Conservation (phyloP, 2,329 filamentous ascomycete genomes). For the Phoma sp. region DNA sequence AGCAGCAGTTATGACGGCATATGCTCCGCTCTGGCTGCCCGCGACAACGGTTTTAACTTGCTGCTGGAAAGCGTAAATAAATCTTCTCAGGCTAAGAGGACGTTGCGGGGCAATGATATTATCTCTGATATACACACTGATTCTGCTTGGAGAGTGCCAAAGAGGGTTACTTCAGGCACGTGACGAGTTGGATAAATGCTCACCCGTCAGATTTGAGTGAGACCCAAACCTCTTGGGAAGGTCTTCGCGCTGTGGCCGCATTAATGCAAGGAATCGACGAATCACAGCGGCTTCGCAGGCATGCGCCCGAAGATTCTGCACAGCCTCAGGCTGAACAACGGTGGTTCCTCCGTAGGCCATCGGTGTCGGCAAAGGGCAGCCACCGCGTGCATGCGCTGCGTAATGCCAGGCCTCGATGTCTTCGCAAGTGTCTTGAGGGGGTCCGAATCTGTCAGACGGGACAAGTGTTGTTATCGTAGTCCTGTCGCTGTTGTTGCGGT, state of each 20-base stretch:
- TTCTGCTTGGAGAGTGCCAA: too few species aligned
- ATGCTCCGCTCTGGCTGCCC: conserved; percentile 3
- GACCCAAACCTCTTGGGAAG: background rate
- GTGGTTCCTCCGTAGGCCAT: conserved; percentile 21
- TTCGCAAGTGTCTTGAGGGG: conserved; percentile 9
- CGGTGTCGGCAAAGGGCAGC: conserved; percentile 19
- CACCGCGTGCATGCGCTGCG: conserved; percentile 23
- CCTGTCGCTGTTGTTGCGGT: background rate
- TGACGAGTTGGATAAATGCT: background rate
- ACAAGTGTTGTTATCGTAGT: background rate
- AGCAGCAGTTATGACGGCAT: conserved; percentile 12
- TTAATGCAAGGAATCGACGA: conserved; percentile 5
- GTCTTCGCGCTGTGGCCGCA: background rate
- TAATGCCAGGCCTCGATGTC: conserved; percentile 23
- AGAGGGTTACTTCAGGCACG: too few species aligned
- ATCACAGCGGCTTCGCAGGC: background rate
- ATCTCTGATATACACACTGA: background rate
- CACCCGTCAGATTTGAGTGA: background rate
- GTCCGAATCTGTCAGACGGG: conserved; percentile 1
- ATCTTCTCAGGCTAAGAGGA: background rate
- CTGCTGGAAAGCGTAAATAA: conserved; percentile 4
- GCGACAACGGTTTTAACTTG: background rate
- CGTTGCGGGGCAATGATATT: background rate
- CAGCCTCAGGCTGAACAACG: conserved; percentile 14
- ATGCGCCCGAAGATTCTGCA: conserved; percentile 8